phyloP scores from a whole-genome alignment of 208 protist genomes.

The Herpetomonas muscarum region DNA sequence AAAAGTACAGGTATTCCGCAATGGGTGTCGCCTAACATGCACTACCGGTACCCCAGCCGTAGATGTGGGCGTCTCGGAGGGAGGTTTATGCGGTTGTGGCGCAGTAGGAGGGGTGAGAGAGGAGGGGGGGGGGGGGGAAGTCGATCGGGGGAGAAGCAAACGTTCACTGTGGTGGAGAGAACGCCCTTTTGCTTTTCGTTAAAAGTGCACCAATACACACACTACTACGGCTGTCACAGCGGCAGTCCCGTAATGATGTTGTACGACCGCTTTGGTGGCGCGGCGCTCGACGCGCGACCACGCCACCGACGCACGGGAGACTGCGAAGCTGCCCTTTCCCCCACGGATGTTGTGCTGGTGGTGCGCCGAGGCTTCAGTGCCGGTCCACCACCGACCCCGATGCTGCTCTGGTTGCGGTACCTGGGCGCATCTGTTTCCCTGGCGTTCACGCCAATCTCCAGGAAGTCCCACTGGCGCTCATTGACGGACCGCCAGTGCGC shows the following conservation, averaged over 20 bases:
- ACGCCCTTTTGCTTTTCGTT: too few relatives aligned
- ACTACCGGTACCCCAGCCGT: too few relatives aligned
- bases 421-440: conserved; percentile 8
- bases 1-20: too few relatives aligned
- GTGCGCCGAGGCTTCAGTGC: neutral
- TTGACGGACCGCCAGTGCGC: conserved; percentile 48
- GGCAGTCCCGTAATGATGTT: conserved; percentile 71
- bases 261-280: conserved; percentile 31
- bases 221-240: conserved; percentile 14
- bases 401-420: conserved; percentile 48
- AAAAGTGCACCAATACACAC: too few relatives aligned
- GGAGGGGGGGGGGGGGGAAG: too few relatives aligned
- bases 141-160: neutral
- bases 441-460: conserved; percentile 30
- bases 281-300: conserved; percentile 25
- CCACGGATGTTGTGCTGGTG: neutral
- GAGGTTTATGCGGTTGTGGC: too few relatives aligned
- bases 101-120: too few relatives aligned
- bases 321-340: neutral
- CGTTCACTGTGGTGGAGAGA: neutral
- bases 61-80: too few relatives aligned
- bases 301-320: conserved; percentile 19
- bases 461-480: conserved; percentile 43
- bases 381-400: conserved; percentile 18
- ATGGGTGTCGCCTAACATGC: too few relatives aligned